These are phyloP conservation scores for Rugonectria rugulosa DNA, from an alignment of 2,329 filamentous ascomycete species.

Conservation along the genomic window DNA sequence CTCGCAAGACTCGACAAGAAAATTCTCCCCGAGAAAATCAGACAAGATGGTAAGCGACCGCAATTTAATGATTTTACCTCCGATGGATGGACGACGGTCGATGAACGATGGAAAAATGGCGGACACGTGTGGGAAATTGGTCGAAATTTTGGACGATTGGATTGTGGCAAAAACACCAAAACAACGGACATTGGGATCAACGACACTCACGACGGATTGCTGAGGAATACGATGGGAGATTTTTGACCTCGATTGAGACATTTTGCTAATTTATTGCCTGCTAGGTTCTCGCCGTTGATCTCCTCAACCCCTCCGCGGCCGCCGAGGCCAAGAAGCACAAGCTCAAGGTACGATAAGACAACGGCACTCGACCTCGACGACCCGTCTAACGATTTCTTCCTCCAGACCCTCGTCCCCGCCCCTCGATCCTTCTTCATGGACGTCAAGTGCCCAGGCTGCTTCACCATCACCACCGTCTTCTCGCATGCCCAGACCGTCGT, in stretches of 20 bases:
- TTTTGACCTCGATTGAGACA: slow-evolving; percentile 30
- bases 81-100: slow-evolving; percentile 31
- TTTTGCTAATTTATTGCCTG: slow-evolving; percentile 56
- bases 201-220: slow-evolving; percentile 14
- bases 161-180: slow-evolving; percentile 27
- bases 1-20: slow-evolving; percentile 56
- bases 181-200: slow-evolving; percentile 27
- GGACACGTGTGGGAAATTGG: slow-evolving; percentile 28
- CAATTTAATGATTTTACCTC: slow-evolving; percentile 24
- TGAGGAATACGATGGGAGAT: slow-evolving; percentile 23
- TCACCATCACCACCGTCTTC: slow-evolving; percentile 99
- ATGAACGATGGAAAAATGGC: slow-evolving; percentile 27
- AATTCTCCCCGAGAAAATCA: slow-evolving; percentile 57
- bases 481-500: slow-evolving; percentile 99
- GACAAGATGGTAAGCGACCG: slow-evolving; percentile 73
- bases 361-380: slow-evolving; percentile 22
- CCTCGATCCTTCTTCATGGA: slow-evolving; percentile 99
- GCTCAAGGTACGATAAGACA: slow-evolving; percentile 82
- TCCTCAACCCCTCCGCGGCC: slow-evolving; percentile 97
- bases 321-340: slow-evolving; percentile 99
- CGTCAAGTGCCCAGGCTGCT: slow-evolving; percentile 99
- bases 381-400: slow-evolving; percentile 33
- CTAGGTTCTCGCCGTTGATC: slow-evolving; percentile 99
- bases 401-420: slow-evolving; percentile 87
- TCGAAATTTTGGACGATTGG: slow-evolving; percentile 25